Evolutionary conservation across 129 eudicot species (phyloP).

Genomic region (Saposhnikovia divaricata): DNA sequence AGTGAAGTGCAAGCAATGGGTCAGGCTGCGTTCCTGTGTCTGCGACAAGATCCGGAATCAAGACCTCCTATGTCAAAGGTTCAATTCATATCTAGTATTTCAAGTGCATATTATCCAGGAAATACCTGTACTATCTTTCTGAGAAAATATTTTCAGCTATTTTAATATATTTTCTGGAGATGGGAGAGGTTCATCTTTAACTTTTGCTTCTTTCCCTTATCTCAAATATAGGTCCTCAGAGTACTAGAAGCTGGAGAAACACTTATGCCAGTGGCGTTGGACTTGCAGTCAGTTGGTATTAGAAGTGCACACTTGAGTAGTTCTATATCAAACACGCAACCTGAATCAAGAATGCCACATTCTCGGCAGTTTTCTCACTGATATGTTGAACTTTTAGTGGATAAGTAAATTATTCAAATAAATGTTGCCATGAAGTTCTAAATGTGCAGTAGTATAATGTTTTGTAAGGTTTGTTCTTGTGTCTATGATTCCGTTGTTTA

Average conservation of each 20-base stretch:
- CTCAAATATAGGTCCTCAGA: conserved; percentile 53
- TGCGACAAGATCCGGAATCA: conserved; percentile 58
- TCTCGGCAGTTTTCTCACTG: conserved; percentile 65
- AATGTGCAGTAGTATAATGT: not conserved
- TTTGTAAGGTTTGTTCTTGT: no score
- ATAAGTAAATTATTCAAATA: not conserved
- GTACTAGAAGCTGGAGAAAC: conserved; percentile 66
- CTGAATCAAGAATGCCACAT: conserved; percentile 39
- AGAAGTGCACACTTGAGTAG: conserved; percentile 58
- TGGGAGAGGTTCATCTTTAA: not conserved
- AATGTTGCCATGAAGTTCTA: not conserved
- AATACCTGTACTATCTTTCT: not conserved
- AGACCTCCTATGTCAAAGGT: conserved; percentile 99
- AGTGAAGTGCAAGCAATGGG: conserved; percentile 64
- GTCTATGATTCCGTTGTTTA: no score
- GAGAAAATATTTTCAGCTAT: not conserved
- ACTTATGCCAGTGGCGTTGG: conserved; percentile 39
- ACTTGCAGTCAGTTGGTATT: conserved; percentile 49
- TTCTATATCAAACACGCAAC: conserved; percentile 17
- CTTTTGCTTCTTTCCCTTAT: not conserved
- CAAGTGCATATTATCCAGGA: not conserved
- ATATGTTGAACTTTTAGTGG: conserved; percentile 7
- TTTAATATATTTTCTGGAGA: not conserved
- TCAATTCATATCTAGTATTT: not conserved
- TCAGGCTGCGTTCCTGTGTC: conserved; percentile 79